These are phyloP conservation scores for Graphium sp. DNA, from an alignment of 2,329 filamentous ascomycete genomes.

Conservation along the genomic window DNA sequence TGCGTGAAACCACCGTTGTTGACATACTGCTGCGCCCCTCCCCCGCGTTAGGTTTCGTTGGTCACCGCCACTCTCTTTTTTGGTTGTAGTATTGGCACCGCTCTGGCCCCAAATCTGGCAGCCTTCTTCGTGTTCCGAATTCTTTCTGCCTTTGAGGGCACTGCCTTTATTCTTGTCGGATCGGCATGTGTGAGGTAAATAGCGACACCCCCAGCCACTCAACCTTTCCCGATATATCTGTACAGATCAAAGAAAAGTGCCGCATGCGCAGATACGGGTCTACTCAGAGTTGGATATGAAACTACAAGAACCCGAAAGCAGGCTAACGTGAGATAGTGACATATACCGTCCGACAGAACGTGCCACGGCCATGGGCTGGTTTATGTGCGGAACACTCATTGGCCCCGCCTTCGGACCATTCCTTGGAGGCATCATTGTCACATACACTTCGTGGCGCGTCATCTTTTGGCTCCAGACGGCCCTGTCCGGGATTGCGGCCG, in stretches of 20 bases:
- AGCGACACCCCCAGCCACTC: not conserved
- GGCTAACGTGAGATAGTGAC: too few relatives aligned
- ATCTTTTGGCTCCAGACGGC: constrained; percentile 68
- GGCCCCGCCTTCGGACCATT: constrained; percentile 57
- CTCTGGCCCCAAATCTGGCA: constrained; percentile 52
- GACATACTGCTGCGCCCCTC: too few relatives aligned
- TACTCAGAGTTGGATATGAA: too few relatives aligned
- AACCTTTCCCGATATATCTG: too few relatives aligned
- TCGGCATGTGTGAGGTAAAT: constrained; percentile 47
- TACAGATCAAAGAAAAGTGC: too few relatives aligned
- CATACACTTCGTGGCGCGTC: constrained; percentile 52
- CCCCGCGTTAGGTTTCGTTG: constrained; percentile 28
- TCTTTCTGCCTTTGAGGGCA: constrained; percentile 59
- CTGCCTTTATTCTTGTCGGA: constrained; percentile 57
- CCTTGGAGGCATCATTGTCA: constrained; percentile 61
- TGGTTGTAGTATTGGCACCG: constrained; percentile 53
- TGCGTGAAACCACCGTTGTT: too few relatives aligned
- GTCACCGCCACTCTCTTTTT: constrained; percentile 47
- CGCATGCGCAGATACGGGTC: too few relatives aligned
- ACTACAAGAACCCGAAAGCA: too few relatives aligned
- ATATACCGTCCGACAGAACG: constrained; percentile 50
- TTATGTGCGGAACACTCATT: constrained; percentile 52
- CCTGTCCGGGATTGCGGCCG: constrained; percentile 39
- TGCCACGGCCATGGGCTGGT: constrained; percentile 59
- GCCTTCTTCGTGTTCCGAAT: constrained; percentile 61